Evolutionary conservation across 2,329 filamentous ascomycete species (phyloP), one percentile per base, ranked within the genome.

Genomic region (Zasmidium cellare): DNA sequence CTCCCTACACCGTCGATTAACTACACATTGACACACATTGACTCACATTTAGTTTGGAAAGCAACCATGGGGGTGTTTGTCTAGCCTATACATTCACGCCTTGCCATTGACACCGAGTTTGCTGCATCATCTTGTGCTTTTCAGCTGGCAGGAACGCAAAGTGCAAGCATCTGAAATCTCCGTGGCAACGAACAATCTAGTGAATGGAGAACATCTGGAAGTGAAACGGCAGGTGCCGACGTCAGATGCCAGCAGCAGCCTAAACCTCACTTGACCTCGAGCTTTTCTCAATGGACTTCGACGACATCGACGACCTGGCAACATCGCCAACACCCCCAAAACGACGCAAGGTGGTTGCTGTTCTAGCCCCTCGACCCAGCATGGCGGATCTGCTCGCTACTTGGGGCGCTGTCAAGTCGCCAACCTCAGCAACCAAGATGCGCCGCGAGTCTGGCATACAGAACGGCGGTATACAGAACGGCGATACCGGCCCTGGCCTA

Each of bases 341-440:
- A 47, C 64, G 65, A n/a, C 65, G 65, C 12, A 61, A 58, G 46
- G 31, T 68, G 19, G 23, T 62, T 1, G 57, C 58, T 2, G 50
- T 65, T 23, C 25, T 60, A 9, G 53, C 61, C 11, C 56, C 66
- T 14, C 58, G 58, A 11, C 53, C 35, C 25, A 56, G 50, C 46
- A 56, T 61, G 46, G 55, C 66, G 1, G 62, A 68, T 16, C 57
- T 72, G 22, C 57, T 72, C n/a, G 60, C 63, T 2, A 53, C 58
- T 1, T 73, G 71, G 56, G 67, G 68, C 22, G 67, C 70, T 3
- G 55, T 54, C 14, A 64, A 62, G 23, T 65, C 64, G 6, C 67
- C 64, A 11, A 57, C 57, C 2, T 71, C 70, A 9, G 57, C 62
- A 52, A 64, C 58, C 51, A 67, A 59, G 46, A 67, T 69, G 67